Conservation (phyloP, 1,284 basidiomycete genomes). For the Ganoderma resinaceum region DNA sequence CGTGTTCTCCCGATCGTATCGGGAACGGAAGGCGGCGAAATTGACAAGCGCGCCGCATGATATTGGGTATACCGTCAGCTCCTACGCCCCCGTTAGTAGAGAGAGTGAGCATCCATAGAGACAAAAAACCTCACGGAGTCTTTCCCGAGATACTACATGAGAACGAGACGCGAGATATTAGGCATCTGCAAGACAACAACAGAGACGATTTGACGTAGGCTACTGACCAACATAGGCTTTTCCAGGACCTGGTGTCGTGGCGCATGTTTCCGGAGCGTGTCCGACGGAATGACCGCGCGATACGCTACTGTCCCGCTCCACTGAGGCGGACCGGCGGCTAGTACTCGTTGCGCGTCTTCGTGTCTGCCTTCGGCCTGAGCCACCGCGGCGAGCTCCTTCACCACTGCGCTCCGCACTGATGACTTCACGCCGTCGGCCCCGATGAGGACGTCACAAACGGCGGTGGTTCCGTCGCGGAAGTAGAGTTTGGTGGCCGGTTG, state of each 20-base stretch:
- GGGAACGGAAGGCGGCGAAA: constrained; percentile 46
- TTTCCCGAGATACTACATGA: constrained; percentile 49
- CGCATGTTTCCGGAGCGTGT: constrained; percentile 38
- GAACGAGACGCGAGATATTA: neutral
- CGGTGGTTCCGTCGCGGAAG: constrained; percentile 52
- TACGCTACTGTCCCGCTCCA: constrained; percentile 51
- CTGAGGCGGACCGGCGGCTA: constrained; percentile 37
- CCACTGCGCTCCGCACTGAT: constrained; percentile 36
- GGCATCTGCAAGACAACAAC: neutral
- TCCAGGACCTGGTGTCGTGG: constrained; percentile 46
- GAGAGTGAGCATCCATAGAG: neutral
- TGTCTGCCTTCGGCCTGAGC: constrained; percentile 26
- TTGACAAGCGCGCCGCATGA: constrained; percentile 51
- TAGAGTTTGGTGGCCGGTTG: constrained; percentile 34
- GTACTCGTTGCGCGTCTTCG: constrained; percentile 31
- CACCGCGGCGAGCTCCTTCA: constrained; percentile 33
- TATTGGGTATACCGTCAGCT: constrained; percentile 53
- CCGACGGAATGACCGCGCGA: constrained; percentile 46
- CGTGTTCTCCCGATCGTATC: constrained; percentile 44
- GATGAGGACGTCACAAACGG: constrained; percentile 54
- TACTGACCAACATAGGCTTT: constrained; percentile 46
- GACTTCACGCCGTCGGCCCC: constrained; percentile 53
- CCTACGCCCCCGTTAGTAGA: constrained; percentile 36
- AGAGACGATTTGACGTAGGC: neutral
- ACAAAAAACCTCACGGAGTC: constrained; percentile 42